Conservation (phyloP, 495 filamentous ascomycete species). For the Durotheca rogersii region DNA sequence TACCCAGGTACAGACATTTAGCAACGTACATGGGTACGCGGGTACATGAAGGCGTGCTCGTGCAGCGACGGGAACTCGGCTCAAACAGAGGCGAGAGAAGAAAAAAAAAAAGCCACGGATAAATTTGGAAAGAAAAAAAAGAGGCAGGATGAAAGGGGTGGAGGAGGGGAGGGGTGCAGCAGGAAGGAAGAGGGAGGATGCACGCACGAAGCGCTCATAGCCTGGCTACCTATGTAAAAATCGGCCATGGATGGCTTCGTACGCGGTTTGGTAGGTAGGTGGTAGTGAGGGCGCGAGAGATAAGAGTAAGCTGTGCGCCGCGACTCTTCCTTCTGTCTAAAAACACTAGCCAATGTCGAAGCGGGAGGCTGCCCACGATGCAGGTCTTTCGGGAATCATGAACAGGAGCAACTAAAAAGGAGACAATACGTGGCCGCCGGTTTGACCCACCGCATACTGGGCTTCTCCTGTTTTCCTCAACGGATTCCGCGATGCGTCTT, state of each 20-base stretch:
- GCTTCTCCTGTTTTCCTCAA: constrained; percentile 33
- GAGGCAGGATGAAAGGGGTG: background rate
- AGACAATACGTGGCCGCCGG: constrained; percentile 23
- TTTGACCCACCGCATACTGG: constrained; percentile 29
- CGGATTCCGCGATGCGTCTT: constrained; percentile 19
- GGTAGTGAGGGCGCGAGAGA: background rate
- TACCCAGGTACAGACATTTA: background rate
- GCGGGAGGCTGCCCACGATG: no score
- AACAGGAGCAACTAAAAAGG: background rate
- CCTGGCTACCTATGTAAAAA: no score
- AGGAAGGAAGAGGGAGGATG: background rate
- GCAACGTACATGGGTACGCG: constrained; percentile 6
- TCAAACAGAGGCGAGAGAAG: no score
- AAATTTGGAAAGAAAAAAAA: background rate
- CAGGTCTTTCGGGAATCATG: background rate
- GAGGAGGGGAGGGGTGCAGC: background rate
- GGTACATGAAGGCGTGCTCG: no score
- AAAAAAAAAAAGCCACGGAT: no score
- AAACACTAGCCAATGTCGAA: no score
- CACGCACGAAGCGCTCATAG: constrained; percentile 3
- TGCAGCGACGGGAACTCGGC: no score
- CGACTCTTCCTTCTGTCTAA: background rate
- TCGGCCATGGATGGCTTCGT: no score
- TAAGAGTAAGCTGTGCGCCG: constrained; percentile 1
- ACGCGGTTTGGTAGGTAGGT: no score